phyloP scores from a whole-genome alignment of 768 basidiomycete genomes.

The Suillus lakei region DNA sequence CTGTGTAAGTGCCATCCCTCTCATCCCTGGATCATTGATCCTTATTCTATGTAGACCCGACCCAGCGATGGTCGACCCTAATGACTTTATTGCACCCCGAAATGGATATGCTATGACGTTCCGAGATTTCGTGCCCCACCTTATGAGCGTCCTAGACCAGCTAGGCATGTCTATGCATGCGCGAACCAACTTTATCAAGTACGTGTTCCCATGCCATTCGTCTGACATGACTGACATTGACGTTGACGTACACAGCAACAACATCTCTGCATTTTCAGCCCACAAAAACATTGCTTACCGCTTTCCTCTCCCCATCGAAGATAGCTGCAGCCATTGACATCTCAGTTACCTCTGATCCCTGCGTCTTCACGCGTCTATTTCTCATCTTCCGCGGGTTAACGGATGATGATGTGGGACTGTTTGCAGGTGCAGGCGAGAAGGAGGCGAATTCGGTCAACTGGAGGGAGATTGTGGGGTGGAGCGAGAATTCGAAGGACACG shows the following conservation, averaged over 20 bases:
- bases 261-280: conserved; percentile 70
- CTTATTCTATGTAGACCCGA: conserved; percentile 64
- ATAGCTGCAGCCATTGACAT: conserved; percentile 90
- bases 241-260: conserved; percentile 54
- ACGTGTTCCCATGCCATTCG: conserved; percentile 26
- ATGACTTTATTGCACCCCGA: conserved; percentile 77
- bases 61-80: conserved; percentile 73
- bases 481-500: conserved; percentile 78
- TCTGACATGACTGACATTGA: conserved; percentile 10
- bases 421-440: conserved; percentile 83
- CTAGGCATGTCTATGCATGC: conserved; percentile 85
- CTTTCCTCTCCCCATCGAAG: conserved; percentile 77
- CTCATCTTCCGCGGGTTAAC: conserved; percentile 83
- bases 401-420: conserved; percentile 78
- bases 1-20: conserved; percentile 55
- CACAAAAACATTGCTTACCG: conserved; percentile 91
- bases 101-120: conserved; percentile 89
- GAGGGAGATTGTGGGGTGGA: conserved; percentile 81
- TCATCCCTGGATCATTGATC: conserved; percentile 8
- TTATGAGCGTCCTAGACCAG: conserved; percentile 82
- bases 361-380: conserved; percentile 83
- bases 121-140: conserved; percentile 78
- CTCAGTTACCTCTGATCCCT: conserved; percentile 79
- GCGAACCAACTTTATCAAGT: conserved; percentile 84
- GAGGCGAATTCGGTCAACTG: conserved; percentile 84